phyloP scores from a whole-genome alignment of 202 grass and related monocot genomes.

The Panicum hallii region DNA sequence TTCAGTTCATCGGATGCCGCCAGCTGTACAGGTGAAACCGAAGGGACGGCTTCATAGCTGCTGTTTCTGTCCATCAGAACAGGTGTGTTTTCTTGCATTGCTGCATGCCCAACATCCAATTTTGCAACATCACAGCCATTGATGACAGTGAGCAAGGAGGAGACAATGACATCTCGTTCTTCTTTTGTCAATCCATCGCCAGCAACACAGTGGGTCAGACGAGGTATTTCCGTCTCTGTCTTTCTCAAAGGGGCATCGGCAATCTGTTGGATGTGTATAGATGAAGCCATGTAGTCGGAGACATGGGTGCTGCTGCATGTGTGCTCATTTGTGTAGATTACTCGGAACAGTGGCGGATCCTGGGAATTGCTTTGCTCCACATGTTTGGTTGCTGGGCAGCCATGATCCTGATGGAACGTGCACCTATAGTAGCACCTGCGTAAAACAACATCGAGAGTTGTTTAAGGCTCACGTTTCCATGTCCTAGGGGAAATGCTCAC shows the following conservation, averaged over 20 bases:
- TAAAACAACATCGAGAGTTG: not conserved
- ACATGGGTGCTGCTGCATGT: conserved; percentile 45
- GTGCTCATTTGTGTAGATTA: conserved; percentile 70
- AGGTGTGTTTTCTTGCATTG: not conserved
- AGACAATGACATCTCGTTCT: conserved; percentile 44
- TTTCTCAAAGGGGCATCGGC: conserved; percentile 55
- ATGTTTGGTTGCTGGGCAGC: conserved; percentile 71
- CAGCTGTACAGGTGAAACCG: conserved; percentile 25
- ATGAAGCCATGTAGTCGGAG: conserved; percentile 50
- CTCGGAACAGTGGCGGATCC: conserved; percentile 63
- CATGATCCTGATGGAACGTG: conserved; percentile 64
- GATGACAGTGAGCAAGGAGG: conserved; percentile 48
- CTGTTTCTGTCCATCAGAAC: conserved; percentile 13
- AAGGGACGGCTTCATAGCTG: conserved; percentile 24
- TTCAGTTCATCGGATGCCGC: conserved; percentile 19
- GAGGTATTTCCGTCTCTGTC: conserved; percentile 14
- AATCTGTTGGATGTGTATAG: conserved; percentile 54
- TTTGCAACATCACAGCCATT: conserved; percentile 24
- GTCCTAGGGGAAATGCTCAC: conserved; percentile 33
- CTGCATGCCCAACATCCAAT: not conserved
- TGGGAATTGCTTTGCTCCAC: conserved; percentile 61
- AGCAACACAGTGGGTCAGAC: not conserved
- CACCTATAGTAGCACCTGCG: conserved; percentile 83
- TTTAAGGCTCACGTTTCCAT: conserved; percentile 51
- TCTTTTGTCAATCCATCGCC: conserved; percentile 41